Conservation (phyloP, 176 grass and related monocot species). For the Dendrocalamus sinicus region DNA sequence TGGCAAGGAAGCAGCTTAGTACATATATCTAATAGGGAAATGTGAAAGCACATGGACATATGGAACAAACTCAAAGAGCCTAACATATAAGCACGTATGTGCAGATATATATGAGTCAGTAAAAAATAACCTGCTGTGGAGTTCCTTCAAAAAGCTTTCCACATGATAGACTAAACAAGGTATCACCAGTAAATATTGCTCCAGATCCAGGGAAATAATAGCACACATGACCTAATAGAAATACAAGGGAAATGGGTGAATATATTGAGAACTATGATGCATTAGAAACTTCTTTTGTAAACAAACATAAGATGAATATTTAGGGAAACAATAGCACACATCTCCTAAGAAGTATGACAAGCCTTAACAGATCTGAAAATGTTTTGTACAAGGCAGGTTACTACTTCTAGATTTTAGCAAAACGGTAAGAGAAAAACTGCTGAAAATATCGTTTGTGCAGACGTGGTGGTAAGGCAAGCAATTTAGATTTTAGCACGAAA, state of each 20-base stretch:
- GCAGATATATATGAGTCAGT: conserved; percentile 16
- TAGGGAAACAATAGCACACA: not conserved
- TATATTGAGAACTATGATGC: conserved; percentile 14
- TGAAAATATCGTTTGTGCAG: not conserved
- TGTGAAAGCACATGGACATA: conserved; percentile 13
- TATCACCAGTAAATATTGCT: conserved; percentile 91
- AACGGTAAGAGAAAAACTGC: not conserved
- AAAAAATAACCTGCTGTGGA: conserved; percentile 74
- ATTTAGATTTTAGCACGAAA: conserved; percentile 4
- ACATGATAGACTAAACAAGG: conserved; percentile 90
- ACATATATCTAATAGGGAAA: not conserved
- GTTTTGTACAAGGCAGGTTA: not conserved
- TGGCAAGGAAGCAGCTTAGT: not conserved
- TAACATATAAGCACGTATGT: conserved; percentile 10
- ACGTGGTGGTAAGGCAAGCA: not conserved
- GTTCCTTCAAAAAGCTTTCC: conserved; percentile 99
- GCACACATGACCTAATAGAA: conserved; percentile 80
- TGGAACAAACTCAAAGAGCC: not conserved
- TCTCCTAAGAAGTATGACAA: not conserved
- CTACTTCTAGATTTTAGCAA: not conserved
- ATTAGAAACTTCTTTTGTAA: conserved; percentile 13
- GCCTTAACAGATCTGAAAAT: conserved; percentile 1
- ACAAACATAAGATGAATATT: conserved; percentile 16
- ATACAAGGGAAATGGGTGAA: conserved; percentile 12
- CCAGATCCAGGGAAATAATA: conserved; percentile 87